Evolutionary conservation across 2,329 filamentous ascomycete species (phyloP), one percentile per base, ranked within the genome.

Genomic region (Passalora sequoiae): DNA sequence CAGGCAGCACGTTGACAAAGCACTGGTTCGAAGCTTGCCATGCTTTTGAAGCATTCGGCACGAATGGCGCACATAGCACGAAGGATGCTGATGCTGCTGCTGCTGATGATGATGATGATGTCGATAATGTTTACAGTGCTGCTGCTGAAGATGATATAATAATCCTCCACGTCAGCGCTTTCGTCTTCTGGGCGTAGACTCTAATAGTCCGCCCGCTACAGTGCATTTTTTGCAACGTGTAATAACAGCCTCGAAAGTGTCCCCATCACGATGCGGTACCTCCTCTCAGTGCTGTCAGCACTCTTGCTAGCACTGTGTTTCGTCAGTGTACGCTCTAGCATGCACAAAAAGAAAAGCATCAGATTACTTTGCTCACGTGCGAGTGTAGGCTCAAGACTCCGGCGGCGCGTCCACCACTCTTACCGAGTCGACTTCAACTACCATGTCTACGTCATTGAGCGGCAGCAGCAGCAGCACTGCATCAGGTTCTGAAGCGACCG

Each of bases 371-470:
- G 12, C 12, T 6, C 24, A 27, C 24, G n/a, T n/a, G n/a, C n/a
- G n/a, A n/a, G n/a, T n/a, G 7, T 19, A 36, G 33, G 33, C 33
- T 24, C 33, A 36, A 22, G 33, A 36, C 33, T 12, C 33, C 7
- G 33, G 33, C 33, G 20, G 33, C 20, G 17, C 21, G 13, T 12
- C 10, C 33, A 36, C 19, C n/a, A 24, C 20, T 3, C 19, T 4
- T 4, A 13, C 13, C 12, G 5, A 12, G 6, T 12, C 33, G 8
- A 21, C 33, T 17, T 33, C 30, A 15, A 12, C 33, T 20, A 36
- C 33, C 33, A n/a, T 36, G 33, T 36, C 33, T 12, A 36, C 19
- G 15, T 36, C 33, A 4, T 21, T n/a, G 17, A 24, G 19, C 19
- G 33, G 20, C 20, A 36, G 4, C 9, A n/a, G 20, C 33, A 12